Evolutionary conservation across 1,139 yeast genomes (phyloP), one percentile per base, ranked within the genome.

Genomic region (Geotrichum restrictum): DNA sequence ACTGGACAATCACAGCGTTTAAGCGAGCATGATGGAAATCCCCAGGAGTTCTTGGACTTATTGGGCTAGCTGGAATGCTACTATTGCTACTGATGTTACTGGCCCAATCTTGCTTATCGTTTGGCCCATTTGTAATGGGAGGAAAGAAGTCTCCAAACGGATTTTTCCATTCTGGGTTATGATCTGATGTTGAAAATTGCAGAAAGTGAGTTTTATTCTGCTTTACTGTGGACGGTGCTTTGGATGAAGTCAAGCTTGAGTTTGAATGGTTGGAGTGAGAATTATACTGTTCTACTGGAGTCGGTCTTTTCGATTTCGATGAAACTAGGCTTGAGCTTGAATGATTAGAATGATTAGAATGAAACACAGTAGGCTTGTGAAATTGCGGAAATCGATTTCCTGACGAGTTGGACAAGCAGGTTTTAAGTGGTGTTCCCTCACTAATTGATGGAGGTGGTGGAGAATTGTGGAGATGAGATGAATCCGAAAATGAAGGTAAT

Each of bases 311-410:
- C n/a, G 37, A n/a, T n/a, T n/a, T n/a, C n/a, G n/a, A n/a, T n/a
- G 34, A 31, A 14, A 11, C n/a, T 3, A 31, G 34, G 11, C n/a
- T 11, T 14, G 34, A 31, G 34, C 34, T 31, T 11, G 34, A 31
- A 13, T 31, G 34, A 5, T 31, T 31, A 31, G 34, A 31, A 31
- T 31, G 34, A 5, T 3, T 31, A 31, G 34, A 31, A 34, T 34
- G 18, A n/a, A 34, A 41, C 4, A 42, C 32, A 10, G 48, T 45
- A 1, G 48, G 48, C 27, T 45, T 45, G 34, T 45, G 48, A 24
- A 45, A 45, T 10, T 45, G 48, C 11, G 48, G 48, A 14, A 36
- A 45, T 7, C 42, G 24, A 19, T 45, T 31, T 6, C 24, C 24
- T n/a, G 42, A n/a, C 7, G 34, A 32, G 24, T 10, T 21, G 13